Evolutionary conservation across 176 grass and related monocot genomes (phyloP), one percentile per base, ranked within the genome.

Genomic region (Zea mays): DNA sequence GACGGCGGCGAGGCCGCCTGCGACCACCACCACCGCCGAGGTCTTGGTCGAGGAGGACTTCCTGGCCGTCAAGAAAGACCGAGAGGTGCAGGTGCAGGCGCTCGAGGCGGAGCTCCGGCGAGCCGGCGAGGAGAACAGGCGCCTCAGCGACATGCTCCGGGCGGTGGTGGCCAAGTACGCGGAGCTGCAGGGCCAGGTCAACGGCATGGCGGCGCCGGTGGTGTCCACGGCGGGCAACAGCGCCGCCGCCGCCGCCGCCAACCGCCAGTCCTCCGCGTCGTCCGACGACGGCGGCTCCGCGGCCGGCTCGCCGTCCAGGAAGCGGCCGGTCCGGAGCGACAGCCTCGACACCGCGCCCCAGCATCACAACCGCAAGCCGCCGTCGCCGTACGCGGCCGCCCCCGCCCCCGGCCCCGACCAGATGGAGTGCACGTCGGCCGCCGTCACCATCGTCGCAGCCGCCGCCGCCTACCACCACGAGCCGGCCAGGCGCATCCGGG

Each of bases 81-180:
- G 68, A 4, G 80, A 84, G 89, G 86, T 85, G 2, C 72, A 90
- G 75, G 82, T 90, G 0, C 80, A 74, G 69, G 60, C 56, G 54
- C 81, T 97, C 0, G 44, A 93, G 74, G 75, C 69, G 7, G 93
- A 97, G 86, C 81, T 93, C 62, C 76, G 66, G 45, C 84, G 83
- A 2, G 73, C 87, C 50, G 86, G 78, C 19, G 71, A 89, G 41
- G 93, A 97, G 88, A 97, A 97, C 74, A 75, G 69, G 76, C 75
- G 44, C 47, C 79, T 97, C 2, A 71, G 66, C 74, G 88, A 97
- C 19, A 83, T 73, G 71, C 83, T 97, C 4, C 84, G 73, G 14
- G 46, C 77, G 20, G 78, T 85, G 77, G 84, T 88, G 15, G 59
- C 78, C 36, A 89, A 88, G 61, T 97, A 93, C 83, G 40, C 78